phyloP scores from a whole-genome alignment of 768 basidiomycete genomes.

The Auricularia heimuer region DNA sequence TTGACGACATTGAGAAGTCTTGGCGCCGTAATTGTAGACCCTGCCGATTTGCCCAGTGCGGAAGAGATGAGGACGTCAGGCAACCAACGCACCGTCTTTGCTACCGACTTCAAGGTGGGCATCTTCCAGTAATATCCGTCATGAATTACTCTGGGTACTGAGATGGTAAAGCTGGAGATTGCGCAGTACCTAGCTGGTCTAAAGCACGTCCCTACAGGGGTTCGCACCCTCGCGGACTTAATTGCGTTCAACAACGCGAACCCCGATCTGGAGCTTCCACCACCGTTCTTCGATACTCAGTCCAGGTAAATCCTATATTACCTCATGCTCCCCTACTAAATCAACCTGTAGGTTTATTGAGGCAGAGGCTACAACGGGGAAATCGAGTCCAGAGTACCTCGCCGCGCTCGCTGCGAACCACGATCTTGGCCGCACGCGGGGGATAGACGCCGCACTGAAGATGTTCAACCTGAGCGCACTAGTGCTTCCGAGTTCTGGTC shows the following conservation, averaged over 20 bases:
- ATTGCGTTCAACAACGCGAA: conserved; percentile 49
- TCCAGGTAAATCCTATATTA: neutral
- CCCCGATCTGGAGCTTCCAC: conserved; percentile 33
- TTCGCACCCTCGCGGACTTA: conserved; percentile 44
- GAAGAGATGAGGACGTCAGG: conserved; percentile 18
- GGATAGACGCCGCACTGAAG: conserved; percentile 26
- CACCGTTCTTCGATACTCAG: neutral
- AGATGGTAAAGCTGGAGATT: neutral
- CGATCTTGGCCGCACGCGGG: conserved; percentile 22
- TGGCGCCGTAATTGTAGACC: conserved; percentile 48
- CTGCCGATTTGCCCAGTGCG: conserved; percentile 39
- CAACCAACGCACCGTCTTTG: neutral
- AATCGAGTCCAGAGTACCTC: conserved; percentile 16
- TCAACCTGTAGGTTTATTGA: conserved; percentile 1
- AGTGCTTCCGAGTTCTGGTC: conserved; percentile 25
- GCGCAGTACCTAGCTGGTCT: conserved; percentile 16
- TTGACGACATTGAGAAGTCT: conserved; percentile 28
- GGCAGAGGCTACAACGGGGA: conserved; percentile 6
- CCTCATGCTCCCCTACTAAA: neutral
- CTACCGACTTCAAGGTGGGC: neutral
- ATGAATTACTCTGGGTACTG: neutral
- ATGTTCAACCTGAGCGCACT: conserved; percentile 24
- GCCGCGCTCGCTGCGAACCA: conserved; percentile 22
- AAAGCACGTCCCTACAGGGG: conserved; percentile 43
- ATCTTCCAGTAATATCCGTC: neutral